Percentiles rank a stretch among this genome's conserved stretches.
Evolutionary conservation across 768 basidiomycete species (phyloP).

Genomic region (Pulveroboletus sp.): DNA sequence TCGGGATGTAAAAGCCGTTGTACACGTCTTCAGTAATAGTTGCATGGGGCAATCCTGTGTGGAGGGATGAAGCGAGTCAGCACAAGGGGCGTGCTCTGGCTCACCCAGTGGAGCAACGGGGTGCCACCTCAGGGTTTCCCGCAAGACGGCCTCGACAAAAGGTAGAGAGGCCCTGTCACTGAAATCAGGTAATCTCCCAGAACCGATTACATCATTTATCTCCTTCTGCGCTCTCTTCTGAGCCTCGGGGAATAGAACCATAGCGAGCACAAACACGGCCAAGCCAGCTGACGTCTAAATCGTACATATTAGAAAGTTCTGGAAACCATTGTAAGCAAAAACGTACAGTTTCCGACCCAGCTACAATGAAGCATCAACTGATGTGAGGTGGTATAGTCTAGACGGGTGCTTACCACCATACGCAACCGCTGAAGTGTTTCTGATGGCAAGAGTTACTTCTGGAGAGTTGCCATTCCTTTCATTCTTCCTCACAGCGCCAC

Average conservation of each 20-base stretch:
- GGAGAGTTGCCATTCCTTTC: conserved; percentile 15
- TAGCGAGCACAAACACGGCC: conserved; percentile 25
- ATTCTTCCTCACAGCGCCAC: conserved; percentile 18
- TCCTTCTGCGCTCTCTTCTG: conserved; percentile 24
- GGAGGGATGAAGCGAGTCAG: neutral
- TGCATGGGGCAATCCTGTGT: conserved; percentile 22
- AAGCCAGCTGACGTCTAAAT: conserved; percentile 24
- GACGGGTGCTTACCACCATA: conserved; percentile 18
- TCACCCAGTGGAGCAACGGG: conserved; percentile 21
- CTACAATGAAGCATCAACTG: conserved; percentile 12
- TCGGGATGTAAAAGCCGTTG: conserved; percentile 22
- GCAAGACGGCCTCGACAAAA: conserved; percentile 22
- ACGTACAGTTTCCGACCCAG: conserved; percentile 27
- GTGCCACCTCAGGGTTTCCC: conserved; percentile 24
- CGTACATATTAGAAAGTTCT: too few relatives aligned
- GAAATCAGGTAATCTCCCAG: conserved; percentile 20
- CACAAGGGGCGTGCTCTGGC: neutral
- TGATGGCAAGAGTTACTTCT: conserved; percentile 19
- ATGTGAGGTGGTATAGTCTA: neutral
- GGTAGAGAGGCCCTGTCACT: conserved; percentile 23
- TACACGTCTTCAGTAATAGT: conserved; percentile 21
- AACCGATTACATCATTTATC: conserved; percentile 22
- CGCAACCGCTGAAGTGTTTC: conserved; percentile 20
- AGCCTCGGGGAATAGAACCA: conserved; percentile 26
- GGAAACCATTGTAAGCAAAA: neutral